Evolutionary conservation across 2,329 filamentous ascomycete species (phyloP).

Genomic region (Fusarium circinatum): DNA sequence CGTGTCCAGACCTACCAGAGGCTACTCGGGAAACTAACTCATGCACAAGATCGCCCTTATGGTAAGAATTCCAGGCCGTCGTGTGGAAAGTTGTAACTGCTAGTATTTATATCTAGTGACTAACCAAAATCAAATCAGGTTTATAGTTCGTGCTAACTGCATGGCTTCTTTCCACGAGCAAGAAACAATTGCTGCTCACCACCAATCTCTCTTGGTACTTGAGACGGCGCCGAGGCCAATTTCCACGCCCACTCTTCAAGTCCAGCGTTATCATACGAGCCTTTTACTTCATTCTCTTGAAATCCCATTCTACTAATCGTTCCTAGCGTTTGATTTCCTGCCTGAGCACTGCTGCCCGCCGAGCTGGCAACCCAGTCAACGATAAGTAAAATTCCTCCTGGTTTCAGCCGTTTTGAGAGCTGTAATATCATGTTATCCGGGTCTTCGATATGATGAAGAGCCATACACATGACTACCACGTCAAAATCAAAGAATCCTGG

Average conservation of each 20-base stretch:
- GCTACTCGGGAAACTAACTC: background rate
- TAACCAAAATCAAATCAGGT: background rate
- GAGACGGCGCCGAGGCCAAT: constrained; percentile 28
- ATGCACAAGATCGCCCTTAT: background rate
- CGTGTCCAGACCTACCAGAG: background rate
- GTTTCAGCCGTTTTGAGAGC: constrained; percentile 43
- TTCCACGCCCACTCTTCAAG: constrained; percentile 42
- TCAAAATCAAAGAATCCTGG: constrained; percentile 46
- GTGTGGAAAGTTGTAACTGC: background rate
- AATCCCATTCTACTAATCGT: constrained; percentile 41
- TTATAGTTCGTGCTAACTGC: background rate
- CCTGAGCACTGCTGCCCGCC: constrained; percentile 18
- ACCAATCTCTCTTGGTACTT: constrained; percentile 40
- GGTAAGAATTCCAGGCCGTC: background rate
- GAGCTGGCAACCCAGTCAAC: constrained; percentile 45
- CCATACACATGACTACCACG: constrained; percentile 48
- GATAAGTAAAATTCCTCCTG: constrained; percentile 48
- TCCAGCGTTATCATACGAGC: constrained; percentile 37
- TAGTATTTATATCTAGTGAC: too few species aligned
- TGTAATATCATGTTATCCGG: constrained; percentile 40
- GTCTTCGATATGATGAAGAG: constrained; percentile 51
- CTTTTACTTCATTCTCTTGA: constrained; percentile 32
- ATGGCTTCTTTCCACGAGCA: constrained; percentile 32
- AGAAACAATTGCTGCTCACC: constrained; percentile 43
- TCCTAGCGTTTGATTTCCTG: background rate